A percentile compares a stretch with the other conserved stretches of the same genome.
Evolutionary conservation across 139 green algal species (phyloP).

Genomic region (Closterium sp.): DNA sequence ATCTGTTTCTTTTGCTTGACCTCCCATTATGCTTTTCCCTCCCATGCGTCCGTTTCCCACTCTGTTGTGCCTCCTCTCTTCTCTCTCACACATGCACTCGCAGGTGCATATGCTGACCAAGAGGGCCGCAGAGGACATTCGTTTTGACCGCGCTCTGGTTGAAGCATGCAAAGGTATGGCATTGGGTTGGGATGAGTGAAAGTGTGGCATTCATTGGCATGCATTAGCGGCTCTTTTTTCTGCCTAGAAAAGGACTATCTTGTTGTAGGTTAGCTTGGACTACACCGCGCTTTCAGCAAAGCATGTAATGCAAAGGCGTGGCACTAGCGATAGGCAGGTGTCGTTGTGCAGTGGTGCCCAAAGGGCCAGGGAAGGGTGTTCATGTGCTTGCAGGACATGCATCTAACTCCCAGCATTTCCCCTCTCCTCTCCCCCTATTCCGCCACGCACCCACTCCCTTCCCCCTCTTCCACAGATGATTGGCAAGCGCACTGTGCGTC

Average conservation of each 20-base stretch:
- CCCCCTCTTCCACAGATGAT: conserved; percentile 30
- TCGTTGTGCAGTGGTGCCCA: not conserved
- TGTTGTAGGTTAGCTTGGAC: no score
- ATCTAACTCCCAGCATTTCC: no score
- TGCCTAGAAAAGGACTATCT: no score
- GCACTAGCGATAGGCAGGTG: not conserved
- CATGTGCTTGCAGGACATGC: not conserved
- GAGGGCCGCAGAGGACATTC: conserved; percentile 76
- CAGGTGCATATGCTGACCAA: conserved; percentile 56
- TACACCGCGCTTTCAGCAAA: no score
- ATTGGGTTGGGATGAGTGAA: not conserved
- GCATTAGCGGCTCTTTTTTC: no score
- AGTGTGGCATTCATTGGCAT: not conserved
- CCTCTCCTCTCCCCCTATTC: not conserved
- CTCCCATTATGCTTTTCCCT: no score
- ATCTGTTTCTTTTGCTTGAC: no score
- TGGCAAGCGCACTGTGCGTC: conserved; percentile 39
- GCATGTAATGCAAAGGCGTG: no score
- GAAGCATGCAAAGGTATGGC: not conserved
- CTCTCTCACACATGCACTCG: not conserved
- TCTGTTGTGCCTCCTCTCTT: not conserved
- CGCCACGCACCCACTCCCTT: not conserved
- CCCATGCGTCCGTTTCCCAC: no score
- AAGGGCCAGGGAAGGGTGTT: not conserved
- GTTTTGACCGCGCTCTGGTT: conserved; percentile 72